phyloP scores from a whole-genome alignment of 352 stramenopile genomes.

The Phytopythium delawarense region DNA sequence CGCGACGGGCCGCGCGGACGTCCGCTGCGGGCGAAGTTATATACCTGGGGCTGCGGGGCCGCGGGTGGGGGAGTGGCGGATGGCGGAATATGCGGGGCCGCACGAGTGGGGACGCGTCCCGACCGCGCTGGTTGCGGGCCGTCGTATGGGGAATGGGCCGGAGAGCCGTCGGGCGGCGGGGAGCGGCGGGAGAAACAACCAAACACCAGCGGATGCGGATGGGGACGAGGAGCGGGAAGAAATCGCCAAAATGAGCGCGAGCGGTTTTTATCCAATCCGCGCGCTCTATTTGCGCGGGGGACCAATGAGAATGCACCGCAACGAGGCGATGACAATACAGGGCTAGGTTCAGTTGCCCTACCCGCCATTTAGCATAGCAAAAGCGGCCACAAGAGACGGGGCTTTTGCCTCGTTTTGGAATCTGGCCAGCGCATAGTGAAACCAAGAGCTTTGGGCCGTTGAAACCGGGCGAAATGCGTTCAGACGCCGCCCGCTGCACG shows the following conservation, averaged over 20 bases:
- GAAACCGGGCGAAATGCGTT: no score
- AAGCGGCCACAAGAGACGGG: not conserved
- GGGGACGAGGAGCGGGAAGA: not conserved
- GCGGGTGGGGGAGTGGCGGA: not conserved
- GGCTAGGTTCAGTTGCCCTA: not conserved
- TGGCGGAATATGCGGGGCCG: not conserved
- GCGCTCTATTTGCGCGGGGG: no score
- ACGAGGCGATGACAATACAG: not conserved
- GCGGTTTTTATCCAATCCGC: not conserved
- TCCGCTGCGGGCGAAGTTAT: not conserved
- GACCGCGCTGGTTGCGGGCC: not conserved
- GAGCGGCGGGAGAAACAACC: conserved; percentile 1
- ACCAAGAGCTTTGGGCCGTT: not conserved
- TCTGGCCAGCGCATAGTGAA: not conserved
- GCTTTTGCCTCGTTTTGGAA: not conserved
- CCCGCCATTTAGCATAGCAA: not conserved
- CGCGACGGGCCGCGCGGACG: not conserved
- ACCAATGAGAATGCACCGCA: not conserved
- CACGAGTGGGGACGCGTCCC: not conserved
- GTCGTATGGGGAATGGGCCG: conserved; percentile 1
- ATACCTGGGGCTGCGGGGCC: not conserved
- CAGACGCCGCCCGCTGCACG: no score
- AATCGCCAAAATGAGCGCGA: not conserved
- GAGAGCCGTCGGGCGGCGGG: no score
- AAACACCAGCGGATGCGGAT: not conserved